Evolutionary conservation across 768 basidiomycete genomes (phyloP), one percentile per base, ranked within the genome.

Genomic region (Pulveroboletus sp.): DNA sequence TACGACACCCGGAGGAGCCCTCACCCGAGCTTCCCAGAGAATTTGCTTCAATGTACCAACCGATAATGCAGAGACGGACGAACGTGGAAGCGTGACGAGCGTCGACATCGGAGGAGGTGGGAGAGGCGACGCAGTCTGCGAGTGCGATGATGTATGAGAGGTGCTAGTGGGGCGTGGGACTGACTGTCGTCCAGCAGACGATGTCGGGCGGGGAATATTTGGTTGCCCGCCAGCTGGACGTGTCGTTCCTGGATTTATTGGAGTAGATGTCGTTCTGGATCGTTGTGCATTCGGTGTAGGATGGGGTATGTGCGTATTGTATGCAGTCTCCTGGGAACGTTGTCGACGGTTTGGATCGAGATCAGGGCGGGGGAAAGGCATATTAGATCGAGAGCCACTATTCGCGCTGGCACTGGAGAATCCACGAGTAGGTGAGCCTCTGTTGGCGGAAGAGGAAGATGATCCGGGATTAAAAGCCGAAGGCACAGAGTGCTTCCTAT

Each of bases 11-110:
- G 58, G 58, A 17, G 66, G 67, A 47, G 77, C 63, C 60, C 83
- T 74, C 27, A 89, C 88, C 49, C 87, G 91, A 56, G 93, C 90
- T 47, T 82, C 81, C 61, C 82, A 90, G 18, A 96, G 67, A 17
- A 95, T 77, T 2, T 76, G 74, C 65, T 96, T 96, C 41, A 96
- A 73, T n/a, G 76, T 69, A 21, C 80, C 71, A 47, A 94, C 80
- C 7, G 85, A 80, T 13, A 95, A 73, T 4, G 74, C 67, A 2
- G 74, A 65, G n/a, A 94, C 68, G 13, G 75, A 73, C 7, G 77
- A 78, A 1, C 73, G 62, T 0, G 80, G 67, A 75, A 90, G 82
- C 0, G 72, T 70, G 2, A 94, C 72, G 5, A 96, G 74, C 35
- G 54, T 87, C 76, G 31, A 95, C 79, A 39, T 84, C 71, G 9